These are phyloP conservation scores for Chrysoporthe puriensis DNA, from an alignment of 2,329 filamentous ascomycete species.

Conservation along the genomic window DNA sequence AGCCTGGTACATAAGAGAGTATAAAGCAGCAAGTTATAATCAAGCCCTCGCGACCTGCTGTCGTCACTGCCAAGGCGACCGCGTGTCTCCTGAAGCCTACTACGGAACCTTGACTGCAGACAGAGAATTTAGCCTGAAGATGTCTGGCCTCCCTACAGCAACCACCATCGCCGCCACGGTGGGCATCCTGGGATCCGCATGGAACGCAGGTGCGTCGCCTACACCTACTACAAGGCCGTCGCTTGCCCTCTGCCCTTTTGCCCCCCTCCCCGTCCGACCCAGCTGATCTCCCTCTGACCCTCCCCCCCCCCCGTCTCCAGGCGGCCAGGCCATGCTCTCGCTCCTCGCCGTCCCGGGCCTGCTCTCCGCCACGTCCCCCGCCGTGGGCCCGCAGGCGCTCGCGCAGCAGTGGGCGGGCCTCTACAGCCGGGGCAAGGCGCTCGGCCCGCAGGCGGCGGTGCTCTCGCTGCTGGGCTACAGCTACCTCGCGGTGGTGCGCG, in stretches of 20 bases:
- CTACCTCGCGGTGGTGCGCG: constrained; percentile 34
- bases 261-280: background rate
- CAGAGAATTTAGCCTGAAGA: background rate
- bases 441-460: constrained; percentile 43
- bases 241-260: too few relatives aligned
- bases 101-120: too few relatives aligned
- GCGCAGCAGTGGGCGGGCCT: constrained; percentile 43
- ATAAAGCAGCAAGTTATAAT: background rate
- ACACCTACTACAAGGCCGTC: background rate
- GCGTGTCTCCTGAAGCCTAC: too few relatives aligned
- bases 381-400: constrained; percentile 36
- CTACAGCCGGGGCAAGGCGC: constrained; percentile 41
- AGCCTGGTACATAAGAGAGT: too few relatives aligned
- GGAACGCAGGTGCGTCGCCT: constrained; percentile 40
- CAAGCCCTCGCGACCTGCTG: background rate
- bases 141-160: constrained; percentile 25
- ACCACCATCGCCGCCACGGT: constrained; percentile 40
- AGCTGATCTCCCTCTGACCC: background rate
- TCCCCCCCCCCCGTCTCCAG: constrained; percentile 32
- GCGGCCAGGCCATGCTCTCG: constrained; percentile 43
- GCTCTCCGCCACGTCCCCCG: constrained; percentile 30
- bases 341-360: constrained; percentile 40
- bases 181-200: constrained; percentile 44
- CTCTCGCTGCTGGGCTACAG: constrained; percentile 40
- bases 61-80: too few relatives aligned